A percentile compares a stretch with the other conserved stretches of the same genome.
phyloP scores from a whole-genome alignment of 768 basidiomycete species.

The Cystoderma amianthinum region DNA sequence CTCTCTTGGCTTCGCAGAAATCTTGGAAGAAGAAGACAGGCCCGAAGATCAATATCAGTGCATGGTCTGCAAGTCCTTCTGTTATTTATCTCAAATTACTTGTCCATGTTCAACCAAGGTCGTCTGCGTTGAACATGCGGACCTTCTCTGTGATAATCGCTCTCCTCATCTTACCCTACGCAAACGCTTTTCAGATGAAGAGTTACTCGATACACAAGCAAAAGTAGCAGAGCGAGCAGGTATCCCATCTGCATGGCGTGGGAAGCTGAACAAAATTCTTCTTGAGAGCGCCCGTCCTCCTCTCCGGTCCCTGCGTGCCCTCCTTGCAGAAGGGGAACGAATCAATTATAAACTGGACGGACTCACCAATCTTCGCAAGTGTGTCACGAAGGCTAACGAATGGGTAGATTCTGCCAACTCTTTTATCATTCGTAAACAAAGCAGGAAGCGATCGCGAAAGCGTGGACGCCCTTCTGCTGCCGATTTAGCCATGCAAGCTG shows the following conservation, averaged over 20 bases:
- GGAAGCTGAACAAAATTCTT: conserved; percentile 61
- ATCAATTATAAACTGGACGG: conserved; percentile 73
- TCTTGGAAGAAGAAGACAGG: conserved; percentile 71
- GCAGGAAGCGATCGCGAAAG: conserved; percentile 66
- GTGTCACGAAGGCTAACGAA: conserved; percentile 74
- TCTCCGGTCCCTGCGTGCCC: conserved; percentile 69
- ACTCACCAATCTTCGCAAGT: conserved; percentile 64
- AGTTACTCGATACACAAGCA: conserved; percentile 58
- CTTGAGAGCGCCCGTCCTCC: conserved; percentile 64
- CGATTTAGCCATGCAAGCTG: conserved; percentile 19
- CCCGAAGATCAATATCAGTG: conserved; percentile 97
- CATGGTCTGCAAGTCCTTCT: conserved; percentile 86
- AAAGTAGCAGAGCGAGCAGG: conserved; percentile 68
- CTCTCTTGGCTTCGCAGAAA: conserved; percentile 52
- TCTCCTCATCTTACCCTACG: conserved; percentile 51
- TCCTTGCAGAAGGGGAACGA: conserved; percentile 87
- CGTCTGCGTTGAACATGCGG: conserved; percentile 80
- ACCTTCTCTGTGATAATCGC: conserved; percentile 62
- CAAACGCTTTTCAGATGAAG: conserved; percentile 76
- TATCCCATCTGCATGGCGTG: conserved; percentile 70
- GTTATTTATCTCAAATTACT: conserved; percentile 89
- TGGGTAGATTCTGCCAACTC: conserved; percentile 85
- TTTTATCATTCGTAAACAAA: conserved; percentile 74
- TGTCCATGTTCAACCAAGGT: conserved; percentile 75
- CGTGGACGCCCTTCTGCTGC: conserved; percentile 44